Conservation (phyloP, 192 early-diverging fungal species). For the Thoreauomyces humboldtii region DNA sequence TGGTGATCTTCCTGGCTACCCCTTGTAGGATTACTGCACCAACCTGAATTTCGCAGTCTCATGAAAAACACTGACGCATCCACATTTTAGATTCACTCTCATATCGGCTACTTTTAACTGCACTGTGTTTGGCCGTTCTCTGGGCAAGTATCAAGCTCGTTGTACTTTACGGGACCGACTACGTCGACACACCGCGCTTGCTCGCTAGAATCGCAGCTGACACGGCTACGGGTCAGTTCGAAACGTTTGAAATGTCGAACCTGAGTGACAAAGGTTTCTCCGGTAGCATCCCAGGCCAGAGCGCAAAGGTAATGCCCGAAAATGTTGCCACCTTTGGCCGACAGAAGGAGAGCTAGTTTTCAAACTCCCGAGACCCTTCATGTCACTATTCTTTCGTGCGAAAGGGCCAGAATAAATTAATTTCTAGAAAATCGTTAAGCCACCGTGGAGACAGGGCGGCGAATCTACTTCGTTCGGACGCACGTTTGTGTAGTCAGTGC, state of each 20-base stretch:
- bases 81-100: slow-evolving; percentile 35
- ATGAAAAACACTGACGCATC: no score
- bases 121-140: slow-evolving; percentile 22
- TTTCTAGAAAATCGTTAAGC: no score
- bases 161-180: slow-evolving; percentile 39
- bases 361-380: no score
- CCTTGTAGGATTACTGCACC: no score
- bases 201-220: slow-evolving; percentile 16
- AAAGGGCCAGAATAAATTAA: no score
- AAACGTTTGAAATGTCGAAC: slow-evolving; percentile 17
- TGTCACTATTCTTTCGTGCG: no score
- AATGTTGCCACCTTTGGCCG: slow-evolving; percentile 2
- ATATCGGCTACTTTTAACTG: slow-evolving; percentile 16
- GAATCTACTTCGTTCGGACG: no score
- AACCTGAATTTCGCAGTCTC: no score
- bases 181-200: slow-evolving; percentile 45
- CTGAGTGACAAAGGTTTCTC: slow-evolving; percentile 6
- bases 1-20: slow-evolving; percentile 35
- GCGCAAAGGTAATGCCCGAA: slow-evolving; percentile 10
- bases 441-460: no score
- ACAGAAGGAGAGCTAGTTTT: slow-evolving; percentile 13
- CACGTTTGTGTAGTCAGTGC: no score
- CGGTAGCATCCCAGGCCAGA: not conserved
- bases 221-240: not conserved
- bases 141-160: slow-evolving; percentile 26